Evolutionary conservation across 73 alveolate genomes (phyloP), one percentile per base, ranked within the genome.

Genomic region (Urostyla sp.): DNA sequence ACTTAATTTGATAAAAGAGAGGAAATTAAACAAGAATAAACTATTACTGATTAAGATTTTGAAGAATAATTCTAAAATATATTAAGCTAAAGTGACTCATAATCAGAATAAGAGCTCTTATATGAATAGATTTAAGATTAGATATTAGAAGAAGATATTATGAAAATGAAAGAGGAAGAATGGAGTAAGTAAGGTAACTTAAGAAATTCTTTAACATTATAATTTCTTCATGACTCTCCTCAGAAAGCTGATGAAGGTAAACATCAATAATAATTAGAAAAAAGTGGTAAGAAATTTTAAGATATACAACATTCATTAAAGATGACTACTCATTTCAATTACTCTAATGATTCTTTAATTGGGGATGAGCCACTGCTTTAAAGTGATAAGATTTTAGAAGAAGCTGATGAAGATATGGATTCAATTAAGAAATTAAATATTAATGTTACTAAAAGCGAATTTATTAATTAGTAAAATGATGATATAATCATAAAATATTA

Each of bases 201-300:
- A 7, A 36, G 79, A 20, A 63, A 35, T 31, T 28, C 57, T 18
- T 63, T 63, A 40, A 63, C 79, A 10, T 43, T 63, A 60, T 43
- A 40, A 23, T 63, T 43, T 40, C 60, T 63, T 2, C 37, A 43
- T 63, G 79, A 63, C 23, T 43, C 79, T 20, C 79, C 79, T 7
- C 27, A n/a, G n/a, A n/a, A n/a, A n/a, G n/a, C n/a, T n/a, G n/a
- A n/a, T n/a, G 79, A 21, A 60, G 61, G 20, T 8, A 63, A 16
- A 63, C 37, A 13, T 1, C 5, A 15, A 13, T 63, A 20, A 40
- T 50, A 24, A 37, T 44, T 16, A 40, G 79, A 31, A 27, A 58
- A 11, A 23, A 7, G 10, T 13, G 24, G 20, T 50, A 50, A 15
- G 6, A 5, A 32, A 18, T 50, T 16, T 7, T 26, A 11, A 55